Evolutionary conservation across 768 basidiomycete species (phyloP), one percentile per base, ranked within the genome.

Genomic region (Pilatotrama ljubarskyi): DNA sequence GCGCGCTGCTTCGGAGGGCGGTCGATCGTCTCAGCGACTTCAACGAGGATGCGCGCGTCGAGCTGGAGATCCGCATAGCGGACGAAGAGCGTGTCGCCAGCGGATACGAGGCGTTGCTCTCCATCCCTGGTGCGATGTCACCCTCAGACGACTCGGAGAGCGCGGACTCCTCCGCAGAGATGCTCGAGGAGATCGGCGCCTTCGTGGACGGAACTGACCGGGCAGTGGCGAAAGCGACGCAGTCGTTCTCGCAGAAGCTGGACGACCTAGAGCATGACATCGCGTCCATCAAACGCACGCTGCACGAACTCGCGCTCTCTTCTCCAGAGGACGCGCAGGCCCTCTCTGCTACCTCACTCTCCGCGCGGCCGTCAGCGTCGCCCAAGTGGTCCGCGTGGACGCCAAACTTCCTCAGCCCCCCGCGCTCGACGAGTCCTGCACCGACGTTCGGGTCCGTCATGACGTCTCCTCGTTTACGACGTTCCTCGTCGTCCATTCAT

Each of bases 211-310:
- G 87, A 0, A 76, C 78, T 0, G 83, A 86, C 36, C 66, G 74
- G 18, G 69, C 71, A 0, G 79, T 87, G 25, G 62, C 72, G 42
- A 82, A 77, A 43, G 82, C 85, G 0, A 64, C 72, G 51, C 76
- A 76, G 22, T 75, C 66, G 36, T 85, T 92, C 62, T 66, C 69
- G 49, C 75, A 75, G 41, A 93, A 91, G 70, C 70, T 91, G 58
- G 86, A 82, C 20, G 87, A 92, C 65, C 79, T 91, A 18, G 78
- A 89, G 61, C 88, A 92, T 61, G 91, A 93, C 69, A 84, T 92
- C 43, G 87, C 86, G 0, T 78, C 78, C 6, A 73, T 93, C 59
- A 91, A 91, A 70, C 77, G 77, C 13, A 78, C 79, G 0, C 64
- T 86, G 32, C 80, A 89, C 62, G 84, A 82, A 48, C 70, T 77